These are phyloP conservation scores for Westerdykella ornata DNA, from an alignment of 2,329 filamentous ascomycete species.

Conservation along the genomic window DNA sequence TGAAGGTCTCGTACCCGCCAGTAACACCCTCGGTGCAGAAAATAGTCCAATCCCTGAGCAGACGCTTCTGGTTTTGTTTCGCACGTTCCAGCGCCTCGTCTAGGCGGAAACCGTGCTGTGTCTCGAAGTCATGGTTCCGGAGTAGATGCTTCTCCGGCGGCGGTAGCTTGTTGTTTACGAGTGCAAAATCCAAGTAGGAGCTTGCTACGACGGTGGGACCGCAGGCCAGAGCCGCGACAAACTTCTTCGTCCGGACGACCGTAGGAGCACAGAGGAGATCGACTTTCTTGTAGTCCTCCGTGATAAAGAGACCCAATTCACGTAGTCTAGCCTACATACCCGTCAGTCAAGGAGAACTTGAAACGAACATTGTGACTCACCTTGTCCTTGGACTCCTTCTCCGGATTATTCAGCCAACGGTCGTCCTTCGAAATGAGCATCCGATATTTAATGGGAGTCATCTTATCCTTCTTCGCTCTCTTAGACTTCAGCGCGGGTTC, in stretches of 20 bases:
- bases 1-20: slow-evolving; percentile 78
- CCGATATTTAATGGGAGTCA: slow-evolving; percentile 62
- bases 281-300: slow-evolving; percentile 66
- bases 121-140: slow-evolving; percentile 65
- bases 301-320: slow-evolving; percentile 73
- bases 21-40: slow-evolving; percentile 77
- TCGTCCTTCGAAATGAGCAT: slow-evolving; percentile 79
- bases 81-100: slow-evolving; percentile 63
- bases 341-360: slow-evolving; percentile 1
- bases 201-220: slow-evolving; percentile 72
- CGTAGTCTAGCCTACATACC: slow-evolving; percentile 65
- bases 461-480: slow-evolving; percentile 43
- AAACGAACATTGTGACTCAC: slow-evolving; percentile 47
- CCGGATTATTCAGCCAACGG: slow-evolving; percentile 67
- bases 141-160: slow-evolving; percentile 61
- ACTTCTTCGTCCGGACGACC: slow-evolving; percentile 87
- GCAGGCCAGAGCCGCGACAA: slow-evolving; percentile 77
- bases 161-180: slow-evolving; percentile 61
- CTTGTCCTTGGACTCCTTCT: slow-evolving; percentile 72
- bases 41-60: slow-evolving; percentile 69
- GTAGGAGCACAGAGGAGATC: slow-evolving; percentile 83
- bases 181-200: slow-evolving; percentile 68
- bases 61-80: slow-evolving; percentile 64
- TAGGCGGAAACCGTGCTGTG: slow-evolving; percentile 62
- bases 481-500: slow-evolving; percentile 58